These are phyloP conservation scores for Ambrosia artemisiifolia DNA, from an alignment of 129 eudicot genomes.

Conservation along the genomic window DNA sequence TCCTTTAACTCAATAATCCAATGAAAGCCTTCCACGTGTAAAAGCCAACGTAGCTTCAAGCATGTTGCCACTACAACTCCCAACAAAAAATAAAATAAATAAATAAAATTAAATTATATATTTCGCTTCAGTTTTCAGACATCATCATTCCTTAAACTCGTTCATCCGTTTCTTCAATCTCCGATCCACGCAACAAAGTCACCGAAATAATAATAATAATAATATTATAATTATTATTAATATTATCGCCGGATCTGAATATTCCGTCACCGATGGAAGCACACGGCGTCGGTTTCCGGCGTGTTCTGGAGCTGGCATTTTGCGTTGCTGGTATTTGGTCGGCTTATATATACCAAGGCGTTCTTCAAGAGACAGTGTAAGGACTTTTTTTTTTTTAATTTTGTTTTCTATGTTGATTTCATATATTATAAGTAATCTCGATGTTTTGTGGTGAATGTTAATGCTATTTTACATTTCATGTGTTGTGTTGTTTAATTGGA, in stretches of 20 bases:
- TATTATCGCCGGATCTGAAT: constrained; percentile 29
- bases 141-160: neutral
- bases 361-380: constrained; percentile 93
- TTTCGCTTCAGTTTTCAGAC: constrained; percentile 8
- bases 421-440: neutral
- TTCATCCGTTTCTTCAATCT: constrained; percentile 2
- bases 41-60: constrained; percentile 22
- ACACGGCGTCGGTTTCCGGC: constrained; percentile 78
- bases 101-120: neutral
- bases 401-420: constrained; percentile 7
- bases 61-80: neutral
- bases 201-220: neutral
- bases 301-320: constrained; percentile 64
- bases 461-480: neutral
- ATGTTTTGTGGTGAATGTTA: neutral
- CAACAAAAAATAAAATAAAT: neutral
- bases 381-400: constrained; percentile 2
- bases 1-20: constrained; percentile 19
- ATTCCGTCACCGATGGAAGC: constrained; percentile 59
- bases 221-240: neutral
- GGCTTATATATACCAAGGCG: constrained; percentile 93
- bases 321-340: constrained; percentile 97
- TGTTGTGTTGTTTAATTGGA: neutral
- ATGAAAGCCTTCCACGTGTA: constrained; percentile 35
- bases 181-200: neutral